Conservation (phyloP, 2,329 filamentous ascomycete genomes). For the Fusarium miscanthi region DNA sequence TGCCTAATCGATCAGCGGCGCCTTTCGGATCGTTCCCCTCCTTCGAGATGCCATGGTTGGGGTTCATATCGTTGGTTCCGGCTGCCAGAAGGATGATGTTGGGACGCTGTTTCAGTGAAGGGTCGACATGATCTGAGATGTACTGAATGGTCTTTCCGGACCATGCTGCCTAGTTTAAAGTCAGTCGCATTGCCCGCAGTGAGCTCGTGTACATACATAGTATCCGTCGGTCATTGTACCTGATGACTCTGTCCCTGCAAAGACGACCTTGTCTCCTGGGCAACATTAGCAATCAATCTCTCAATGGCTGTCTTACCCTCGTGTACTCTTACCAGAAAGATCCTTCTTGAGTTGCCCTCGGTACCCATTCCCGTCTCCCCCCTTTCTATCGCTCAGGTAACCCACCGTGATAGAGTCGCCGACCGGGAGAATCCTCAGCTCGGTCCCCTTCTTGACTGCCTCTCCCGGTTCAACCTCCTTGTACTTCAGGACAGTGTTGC, state of each 20-base stretch:
- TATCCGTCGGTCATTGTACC: background rate
- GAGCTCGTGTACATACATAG: background rate
- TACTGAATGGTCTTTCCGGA: constrained; percentile 26
- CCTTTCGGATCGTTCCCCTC: constrained; percentile 14
- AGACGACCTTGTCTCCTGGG: constrained; percentile 1
- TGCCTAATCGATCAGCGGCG: constrained; percentile 6
- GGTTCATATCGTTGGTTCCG: constrained; percentile 31
- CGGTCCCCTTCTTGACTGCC: background rate
- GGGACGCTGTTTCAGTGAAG: constrained; percentile 6
- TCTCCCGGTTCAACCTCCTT: background rate
- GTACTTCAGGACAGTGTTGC: background rate
- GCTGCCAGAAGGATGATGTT: constrained; percentile 23
- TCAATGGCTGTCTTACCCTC: fast-evolving
- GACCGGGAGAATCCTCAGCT: constrained; percentile 6
- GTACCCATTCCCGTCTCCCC: constrained; percentile 15
- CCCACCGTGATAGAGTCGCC: constrained; percentile 27
- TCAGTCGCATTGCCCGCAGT: fast-evolving
- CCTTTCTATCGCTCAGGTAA: constrained; percentile 7
- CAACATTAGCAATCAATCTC: background rate
- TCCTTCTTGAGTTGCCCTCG: constrained; percentile 1
- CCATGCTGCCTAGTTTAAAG: constrained; percentile 16
- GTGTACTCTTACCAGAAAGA: background rate
- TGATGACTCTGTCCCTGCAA: constrained; percentile 18
- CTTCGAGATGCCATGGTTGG: constrained; percentile 2
- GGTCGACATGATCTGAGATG: constrained; percentile 9